phyloP scores from a whole-genome alignment of 805 yeast genomes.

The Saccharomycopsis sp. region DNA sequence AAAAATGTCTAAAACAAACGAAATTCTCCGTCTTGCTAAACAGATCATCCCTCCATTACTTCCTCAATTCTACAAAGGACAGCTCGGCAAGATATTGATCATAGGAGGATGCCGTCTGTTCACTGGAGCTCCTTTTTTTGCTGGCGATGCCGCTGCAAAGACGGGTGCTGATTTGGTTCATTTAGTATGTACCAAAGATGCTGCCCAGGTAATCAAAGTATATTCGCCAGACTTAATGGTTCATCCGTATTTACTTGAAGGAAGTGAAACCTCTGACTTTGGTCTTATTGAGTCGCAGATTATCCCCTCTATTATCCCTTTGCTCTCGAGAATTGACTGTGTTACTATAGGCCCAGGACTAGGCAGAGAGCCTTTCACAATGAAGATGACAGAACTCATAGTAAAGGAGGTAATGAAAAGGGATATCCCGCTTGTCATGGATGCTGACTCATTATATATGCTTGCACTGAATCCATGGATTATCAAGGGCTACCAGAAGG shows the following conservation, averaged over 20 bases:
- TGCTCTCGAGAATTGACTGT: slow-evolving; percentile 67
- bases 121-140: slow-evolving; percentile 94
- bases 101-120: slow-evolving; percentile 95
- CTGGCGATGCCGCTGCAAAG: slow-evolving; percentile 77
- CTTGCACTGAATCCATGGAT: slow-evolving; percentile 52
- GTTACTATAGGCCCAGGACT: slow-evolving; percentile 91
- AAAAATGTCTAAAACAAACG: slow-evolving; percentile 27
- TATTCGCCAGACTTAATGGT: slow-evolving; percentile 95
- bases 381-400: slow-evolving; percentile 50
- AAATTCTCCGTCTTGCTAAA: slow-evolving; percentile 44
- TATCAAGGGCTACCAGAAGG: slow-evolving; percentile 47
- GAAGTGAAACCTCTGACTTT: slow-evolving; percentile 24
- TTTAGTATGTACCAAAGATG: slow-evolving; percentile 74
- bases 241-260: slow-evolving; percentile 69
- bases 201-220: slow-evolving; percentile 74
- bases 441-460: slow-evolving; percentile 82
- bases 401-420: slow-evolving; percentile 50
- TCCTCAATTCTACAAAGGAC: slow-evolving; percentile 79
- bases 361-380: slow-evolving; percentile 73
- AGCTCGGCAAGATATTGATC: slow-evolving; percentile 76
- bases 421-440: slow-evolving; percentile 68
- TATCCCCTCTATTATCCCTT: slow-evolving; percentile 45
- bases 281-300: slow-evolving; percentile 38
- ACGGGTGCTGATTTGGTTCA: slow-evolving; percentile 88
- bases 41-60: slow-evolving; percentile 69